Percentiles rank a stretch among this genome's conserved stretches.
Evolutionary conservation across 352 stramenopile genomes (phyloP).

Genomic region (Blastocystis sp.): DNA sequence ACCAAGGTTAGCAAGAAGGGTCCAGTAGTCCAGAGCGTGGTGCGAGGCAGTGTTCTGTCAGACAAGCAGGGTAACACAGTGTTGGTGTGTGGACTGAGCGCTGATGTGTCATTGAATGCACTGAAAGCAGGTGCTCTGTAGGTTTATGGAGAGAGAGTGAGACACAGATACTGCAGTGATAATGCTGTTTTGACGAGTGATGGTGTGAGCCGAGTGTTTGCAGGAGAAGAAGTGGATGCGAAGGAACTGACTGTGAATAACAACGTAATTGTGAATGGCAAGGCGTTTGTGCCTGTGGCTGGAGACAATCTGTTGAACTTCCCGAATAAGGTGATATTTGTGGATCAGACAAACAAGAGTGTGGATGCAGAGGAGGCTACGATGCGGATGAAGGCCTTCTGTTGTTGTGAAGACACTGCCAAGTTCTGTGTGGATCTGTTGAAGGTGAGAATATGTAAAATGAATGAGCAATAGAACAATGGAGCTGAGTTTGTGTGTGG

Average conservation of each 20-base stretch:
- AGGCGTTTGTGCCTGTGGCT: constrained; percentile 15
- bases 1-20: constrained; percentile 34
- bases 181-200: constrained; percentile 45
- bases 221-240: constrained; percentile 1
- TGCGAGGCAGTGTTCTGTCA: neutral
- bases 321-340: constrained; percentile 23
- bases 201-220: constrained; percentile 40
- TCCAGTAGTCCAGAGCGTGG: constrained; percentile 1
- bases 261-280: constrained; percentile 30
- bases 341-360: neutral
- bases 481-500: constrained; percentile 15
- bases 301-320: constrained; percentile 35
- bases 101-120: neutral
- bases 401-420: constrained; percentile 1
- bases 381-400: constrained; percentile 2
- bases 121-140: neutral
- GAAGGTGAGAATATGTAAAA: neutral
- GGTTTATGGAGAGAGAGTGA: neutral
- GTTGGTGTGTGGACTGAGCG: neutral
- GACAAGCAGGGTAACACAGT: neutral
- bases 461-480: neutral
- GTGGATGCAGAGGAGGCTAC: neutral
- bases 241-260: neutral
- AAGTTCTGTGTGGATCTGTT: constrained; percentile 18
- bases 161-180: constrained; percentile 13